phyloP scores from a whole-genome alignment of 495 filamentous ascomycete species.

The Choiromyces venosus region DNA sequence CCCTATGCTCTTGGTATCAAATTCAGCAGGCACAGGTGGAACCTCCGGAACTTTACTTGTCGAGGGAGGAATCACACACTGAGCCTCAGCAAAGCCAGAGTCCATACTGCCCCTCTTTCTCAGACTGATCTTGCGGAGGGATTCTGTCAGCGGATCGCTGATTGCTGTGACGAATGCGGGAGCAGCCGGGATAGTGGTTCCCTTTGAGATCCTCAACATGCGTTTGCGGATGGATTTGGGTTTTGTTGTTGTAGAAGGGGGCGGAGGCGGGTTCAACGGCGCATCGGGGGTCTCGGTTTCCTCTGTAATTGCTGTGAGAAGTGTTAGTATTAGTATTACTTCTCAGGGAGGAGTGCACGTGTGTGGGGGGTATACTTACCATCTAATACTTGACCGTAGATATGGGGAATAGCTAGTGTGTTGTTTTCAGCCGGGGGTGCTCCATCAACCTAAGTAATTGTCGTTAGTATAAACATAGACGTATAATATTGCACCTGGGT shows the following conservation, averaged over 20 bases:
- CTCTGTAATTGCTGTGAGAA: neutral
- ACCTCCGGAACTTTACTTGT: neutral
- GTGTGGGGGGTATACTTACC: neutral
- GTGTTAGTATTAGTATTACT: neutral
- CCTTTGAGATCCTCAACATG: neutral
- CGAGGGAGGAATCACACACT: neutral
- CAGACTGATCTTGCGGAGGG: no score
- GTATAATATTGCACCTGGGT: neutral
- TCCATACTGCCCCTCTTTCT: no score
- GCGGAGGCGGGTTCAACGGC: no score
- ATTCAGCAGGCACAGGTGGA: neutral
- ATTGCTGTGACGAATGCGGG: neutral
- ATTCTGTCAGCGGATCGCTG: accelerated
- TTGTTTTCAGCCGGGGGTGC: accelerated
- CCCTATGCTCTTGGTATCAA: no score
- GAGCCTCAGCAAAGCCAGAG: neutral
- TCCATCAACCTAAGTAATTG: neutral
- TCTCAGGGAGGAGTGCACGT: no score
- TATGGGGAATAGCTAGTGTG: neutral
- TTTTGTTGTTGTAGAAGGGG: neutral
- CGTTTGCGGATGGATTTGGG: accelerated
- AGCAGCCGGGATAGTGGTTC: accelerated
- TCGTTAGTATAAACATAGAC: accelerated
- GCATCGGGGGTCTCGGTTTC: neutral
- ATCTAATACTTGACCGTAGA: neutral